phyloP scores from a whole-genome alignment of 441 rosid genomes.

The Dalechampia spathulata region DNA sequence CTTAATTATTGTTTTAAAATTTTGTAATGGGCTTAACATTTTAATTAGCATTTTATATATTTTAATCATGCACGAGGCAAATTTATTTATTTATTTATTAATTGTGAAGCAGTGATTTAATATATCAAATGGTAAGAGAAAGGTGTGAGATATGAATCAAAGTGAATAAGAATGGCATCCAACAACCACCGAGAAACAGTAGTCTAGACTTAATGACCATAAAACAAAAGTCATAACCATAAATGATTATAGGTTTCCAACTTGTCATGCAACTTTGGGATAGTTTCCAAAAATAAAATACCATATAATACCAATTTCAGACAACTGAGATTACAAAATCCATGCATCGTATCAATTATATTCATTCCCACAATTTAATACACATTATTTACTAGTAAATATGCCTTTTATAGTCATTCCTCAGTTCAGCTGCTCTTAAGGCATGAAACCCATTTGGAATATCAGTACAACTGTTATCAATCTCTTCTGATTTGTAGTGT shows the following conservation, averaged over 20 bases:
- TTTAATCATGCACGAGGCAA: too few relatives aligned
- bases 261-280: neutral
- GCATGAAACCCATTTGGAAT: neutral
- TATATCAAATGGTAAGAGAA: neutral
- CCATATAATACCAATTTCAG: neutral
- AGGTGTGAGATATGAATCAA: neutral
- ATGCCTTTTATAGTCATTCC: neutral
- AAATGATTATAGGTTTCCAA: too few relatives aligned
- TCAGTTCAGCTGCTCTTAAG: neutral
- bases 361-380: too few relatives aligned
- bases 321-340: neutral
- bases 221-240: neutral
- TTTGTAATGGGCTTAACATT: too few relatives aligned
- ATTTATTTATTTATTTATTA: too few relatives aligned
- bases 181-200: neutral
- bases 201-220: slow-evolving; percentile 7
- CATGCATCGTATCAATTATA: neutral
- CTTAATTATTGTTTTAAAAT: too few relatives aligned
- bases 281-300: neutral
- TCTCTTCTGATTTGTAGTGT: neutral
- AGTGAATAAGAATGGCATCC: neutral
- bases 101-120: too few relatives aligned
- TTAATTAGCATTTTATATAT: too few relatives aligned
- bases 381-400: too few relatives aligned
- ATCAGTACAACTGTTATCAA: neutral